phyloP scores from a whole-genome alignment of 2,329 filamentous ascomycete species.

The Hymenoscyphus infarciens region DNA sequence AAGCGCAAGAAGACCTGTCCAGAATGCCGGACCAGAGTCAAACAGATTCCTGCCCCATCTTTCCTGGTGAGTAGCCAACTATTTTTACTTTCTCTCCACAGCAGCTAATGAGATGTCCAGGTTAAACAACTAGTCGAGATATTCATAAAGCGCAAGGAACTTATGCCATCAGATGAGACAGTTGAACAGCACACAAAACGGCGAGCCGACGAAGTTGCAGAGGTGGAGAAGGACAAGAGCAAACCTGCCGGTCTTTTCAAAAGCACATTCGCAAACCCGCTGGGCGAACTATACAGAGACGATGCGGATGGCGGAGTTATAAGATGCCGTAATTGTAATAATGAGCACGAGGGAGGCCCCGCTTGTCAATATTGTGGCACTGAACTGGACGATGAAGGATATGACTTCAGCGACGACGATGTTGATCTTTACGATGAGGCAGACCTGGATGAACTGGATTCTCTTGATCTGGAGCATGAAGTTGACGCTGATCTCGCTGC shows the following conservation, averaged over 20 bases:
- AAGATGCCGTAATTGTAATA: constrained; percentile 59
- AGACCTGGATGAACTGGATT: constrained; percentile 36
- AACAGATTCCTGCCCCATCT: constrained; percentile 57
- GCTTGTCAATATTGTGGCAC: constrained; percentile 54
- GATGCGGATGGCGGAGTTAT: constrained; percentile 56
- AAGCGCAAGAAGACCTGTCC: constrained; percentile 62
- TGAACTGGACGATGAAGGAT: constrained; percentile 39
- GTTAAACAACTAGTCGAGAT: constrained; percentile 62
- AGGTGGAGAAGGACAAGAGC: constrained; percentile 57
- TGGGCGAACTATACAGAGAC: constrained; percentile 42
- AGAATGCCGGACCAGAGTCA: constrained; percentile 60
- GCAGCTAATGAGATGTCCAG: constrained; percentile 34
- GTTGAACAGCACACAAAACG: constrained; percentile 55
- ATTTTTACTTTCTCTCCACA: neutral
- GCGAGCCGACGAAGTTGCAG: constrained; percentile 56
- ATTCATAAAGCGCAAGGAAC: constrained; percentile 56
- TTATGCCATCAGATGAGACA: constrained; percentile 61
- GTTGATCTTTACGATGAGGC: constrained; percentile 35
- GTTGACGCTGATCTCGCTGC: constrained; percentile 13
- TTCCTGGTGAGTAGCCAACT: constrained; percentile 49
- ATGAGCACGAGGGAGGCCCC: constrained; percentile 59
- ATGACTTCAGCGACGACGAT: constrained; percentile 44
- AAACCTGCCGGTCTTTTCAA: constrained; percentile 57
- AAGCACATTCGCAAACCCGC: constrained; percentile 40
- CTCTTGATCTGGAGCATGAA: constrained; percentile 17